phyloP scores from a whole-genome alignment of 345 rosid species.

The Gossypium longicalyx region DNA sequence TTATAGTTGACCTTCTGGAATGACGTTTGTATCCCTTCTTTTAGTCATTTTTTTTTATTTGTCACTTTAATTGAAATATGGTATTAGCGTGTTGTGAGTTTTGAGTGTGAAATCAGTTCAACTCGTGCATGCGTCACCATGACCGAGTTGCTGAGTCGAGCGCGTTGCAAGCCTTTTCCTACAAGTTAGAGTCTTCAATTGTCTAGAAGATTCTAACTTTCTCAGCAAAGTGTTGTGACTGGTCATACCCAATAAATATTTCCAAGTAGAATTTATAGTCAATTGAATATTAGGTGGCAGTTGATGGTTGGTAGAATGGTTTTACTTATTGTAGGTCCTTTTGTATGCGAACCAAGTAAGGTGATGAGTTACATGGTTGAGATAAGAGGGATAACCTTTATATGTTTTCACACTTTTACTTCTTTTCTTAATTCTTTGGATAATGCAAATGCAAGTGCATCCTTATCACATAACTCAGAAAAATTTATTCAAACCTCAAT shows the following conservation, averaged over 20 bases:
- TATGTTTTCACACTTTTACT: neutral
- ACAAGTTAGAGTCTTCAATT: slow-evolving; percentile 13
- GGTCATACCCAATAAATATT: neutral
- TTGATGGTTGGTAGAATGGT: neutral
- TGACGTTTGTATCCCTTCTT: slow-evolving; percentile 27
- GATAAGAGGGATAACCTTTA: neutral
- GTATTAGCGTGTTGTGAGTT: neutral
- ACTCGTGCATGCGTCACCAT: slow-evolving; percentile 24
- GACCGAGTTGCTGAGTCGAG: slow-evolving; percentile 25
- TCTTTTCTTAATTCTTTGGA: neutral
- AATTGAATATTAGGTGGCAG: neutral
- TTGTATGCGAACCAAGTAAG: neutral
- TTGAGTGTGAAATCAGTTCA: neutral
- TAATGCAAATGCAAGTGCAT: neutral
- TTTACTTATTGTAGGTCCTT: neutral
- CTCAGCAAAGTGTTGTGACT: neutral
- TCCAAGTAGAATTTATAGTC: neutral
- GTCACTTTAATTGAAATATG: no score
- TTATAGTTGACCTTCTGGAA: slow-evolving; percentile 32
- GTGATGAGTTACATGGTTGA: neutral
- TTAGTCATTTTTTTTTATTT: neutral
- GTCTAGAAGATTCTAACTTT: slow-evolving; percentile 15
- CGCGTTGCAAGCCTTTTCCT: neutral
- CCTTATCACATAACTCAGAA: neutral
- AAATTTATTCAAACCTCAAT: neutral